phyloP scores from a whole-genome alignment of 73 alveolate species.

The Halteria grandinella region DNA sequence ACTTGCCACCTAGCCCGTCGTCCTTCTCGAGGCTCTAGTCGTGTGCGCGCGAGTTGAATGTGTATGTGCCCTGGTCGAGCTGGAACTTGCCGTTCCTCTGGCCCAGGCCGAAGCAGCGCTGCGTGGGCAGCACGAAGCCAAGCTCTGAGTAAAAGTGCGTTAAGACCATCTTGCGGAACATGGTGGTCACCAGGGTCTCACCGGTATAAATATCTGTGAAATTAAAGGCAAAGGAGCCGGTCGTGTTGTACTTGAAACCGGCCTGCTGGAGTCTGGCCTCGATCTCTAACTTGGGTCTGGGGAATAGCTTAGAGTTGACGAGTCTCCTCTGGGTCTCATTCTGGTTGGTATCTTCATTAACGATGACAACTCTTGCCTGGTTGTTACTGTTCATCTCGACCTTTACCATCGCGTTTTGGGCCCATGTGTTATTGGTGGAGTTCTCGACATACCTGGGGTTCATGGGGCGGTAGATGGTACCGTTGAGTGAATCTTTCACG shows the following conservation, averaged over 20 bases:
- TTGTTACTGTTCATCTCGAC: slow-evolving; percentile 33
- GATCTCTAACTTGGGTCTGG: too few species aligned
- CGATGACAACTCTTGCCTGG: slow-evolving; percentile 17
- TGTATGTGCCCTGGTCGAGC: slow-evolving; percentile 22
- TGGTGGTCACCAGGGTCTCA: slow-evolving; percentile 13
- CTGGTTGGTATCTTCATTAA: not conserved
- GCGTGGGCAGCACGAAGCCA: slow-evolving; percentile 36
- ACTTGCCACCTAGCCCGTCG: slow-evolving; percentile 32
- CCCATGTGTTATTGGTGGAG: not conserved
- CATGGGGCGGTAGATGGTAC: slow-evolving; percentile 37
- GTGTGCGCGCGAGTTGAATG: slow-evolving; percentile 9
- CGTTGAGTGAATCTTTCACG: not conserved
- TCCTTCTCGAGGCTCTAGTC: slow-evolving; percentile 15
- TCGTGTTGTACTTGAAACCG: too few species aligned
- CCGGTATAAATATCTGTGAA: slow-evolving; percentile 12
- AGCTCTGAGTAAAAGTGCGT: slow-evolving; percentile 30
- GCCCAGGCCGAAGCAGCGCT: slow-evolving; percentile 38
- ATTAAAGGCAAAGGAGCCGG: too few species aligned
- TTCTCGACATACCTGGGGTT: slow-evolving; percentile 1
- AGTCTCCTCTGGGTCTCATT: slow-evolving; percentile 1
- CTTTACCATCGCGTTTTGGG: not conserved
- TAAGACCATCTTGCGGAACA: slow-evolving; percentile 12
- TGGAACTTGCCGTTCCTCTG: slow-evolving; percentile 33
- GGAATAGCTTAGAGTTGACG: slow-evolving; percentile 41
- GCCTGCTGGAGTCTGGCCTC: too few species aligned